Evolutionary conservation across 306 rosid species (phyloP), one percentile per base, ranked within the genome.

Genomic region (Cicer yamashitae): DNA sequence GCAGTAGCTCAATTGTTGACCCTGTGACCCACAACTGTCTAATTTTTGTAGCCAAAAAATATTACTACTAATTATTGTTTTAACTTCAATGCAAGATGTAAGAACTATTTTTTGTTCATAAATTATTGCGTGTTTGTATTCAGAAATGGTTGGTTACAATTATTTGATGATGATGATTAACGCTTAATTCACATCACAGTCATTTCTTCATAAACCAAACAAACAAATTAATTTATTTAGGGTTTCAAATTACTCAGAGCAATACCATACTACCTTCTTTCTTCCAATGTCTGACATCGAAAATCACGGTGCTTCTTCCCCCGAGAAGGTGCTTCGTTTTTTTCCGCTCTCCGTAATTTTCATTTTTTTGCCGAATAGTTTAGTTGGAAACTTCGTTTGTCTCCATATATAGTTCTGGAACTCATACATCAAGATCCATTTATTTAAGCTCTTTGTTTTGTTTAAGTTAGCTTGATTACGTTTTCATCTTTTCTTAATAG

Each of bases 241-340:
- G 79, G 84, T 77, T 75, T 84, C 83, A 14, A 60, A 60, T 79
- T 69, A 43, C 58, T 39, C 7, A 25, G 30, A 78, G 8, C 72
- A 40, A 48, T 22, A 77, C 8, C 48, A 40, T 37, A 10, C 44
- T 81, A 45, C 39, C 82, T 50, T 17, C 54, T 77, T 68, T 1
- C 11, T 40, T 58, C n/a, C 82, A 70, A 87, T 91, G 96, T 88
- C 96, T 20, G 90, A 90, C 79, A 71, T 22, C 47, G 86, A 85
- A 38, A 82, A 81, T 62, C 63, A 60, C 6, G 80, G 63, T 11
- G 71, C 63, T 73, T 78, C 84, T 18, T 78, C 84, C 43, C 84
- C 86, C 77, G 74, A 82, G 4, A 62, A 78, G 86, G 86, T 82
- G 18, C 15, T 22, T 8, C 40, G 8, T 25, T 25, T 13, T 43